Percentiles rank a stretch among this genome's conserved stretches.
phyloP scores from a whole-genome alignment of 192 early-diverging fungal species.

The Glomus cerebriforme region DNA sequence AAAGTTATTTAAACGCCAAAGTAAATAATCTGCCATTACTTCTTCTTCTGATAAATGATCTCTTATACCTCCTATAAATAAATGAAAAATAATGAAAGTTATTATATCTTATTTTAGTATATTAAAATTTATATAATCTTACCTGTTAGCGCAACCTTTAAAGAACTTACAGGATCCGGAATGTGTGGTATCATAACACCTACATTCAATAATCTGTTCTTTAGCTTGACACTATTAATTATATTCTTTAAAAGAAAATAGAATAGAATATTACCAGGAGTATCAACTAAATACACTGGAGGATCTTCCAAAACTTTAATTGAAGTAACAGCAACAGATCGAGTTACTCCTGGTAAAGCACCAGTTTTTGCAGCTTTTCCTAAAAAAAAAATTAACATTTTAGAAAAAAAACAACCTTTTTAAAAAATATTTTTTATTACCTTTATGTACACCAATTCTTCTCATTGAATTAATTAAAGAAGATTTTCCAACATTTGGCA shows the following conservation, averaged over 20 bases:
- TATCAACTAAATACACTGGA: constrained; percentile 91
- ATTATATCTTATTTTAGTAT: background rate
- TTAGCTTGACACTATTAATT: too few species aligned
- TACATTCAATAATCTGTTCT: background rate
- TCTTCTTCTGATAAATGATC: constrained; percentile 80
- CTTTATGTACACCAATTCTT: constrained; percentile 70
- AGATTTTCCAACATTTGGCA: constrained; percentile 98
- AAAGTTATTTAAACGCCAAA: constrained; percentile 79
- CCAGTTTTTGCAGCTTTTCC: constrained; percentile 86
- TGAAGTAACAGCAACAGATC: constrained; percentile 61
- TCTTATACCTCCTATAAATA: constrained; percentile 64
- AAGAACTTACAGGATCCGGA: constrained; percentile 72
- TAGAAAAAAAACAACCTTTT: background rate
- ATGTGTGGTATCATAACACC: constrained; percentile 89
- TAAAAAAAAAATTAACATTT: background rate
- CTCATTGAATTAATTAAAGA: constrained; percentile 89
- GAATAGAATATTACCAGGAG: constrained; percentile 55
- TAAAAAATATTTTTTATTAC: constrained; percentile 21
- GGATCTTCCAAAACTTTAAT: constrained; percentile 87
- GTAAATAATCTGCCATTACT: constrained; percentile 88
- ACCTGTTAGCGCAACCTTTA: constrained; percentile 92
- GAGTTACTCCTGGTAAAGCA: constrained; percentile 85
- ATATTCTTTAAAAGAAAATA: background rate
- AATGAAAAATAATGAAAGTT: background rate
- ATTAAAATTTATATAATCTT: background rate